Percentiles rank a stretch among this genome's conserved stretches.
Evolutionary conservation across 2,329 filamentous ascomycete genomes (phyloP).

Genomic region (Laburnicola sp.): DNA sequence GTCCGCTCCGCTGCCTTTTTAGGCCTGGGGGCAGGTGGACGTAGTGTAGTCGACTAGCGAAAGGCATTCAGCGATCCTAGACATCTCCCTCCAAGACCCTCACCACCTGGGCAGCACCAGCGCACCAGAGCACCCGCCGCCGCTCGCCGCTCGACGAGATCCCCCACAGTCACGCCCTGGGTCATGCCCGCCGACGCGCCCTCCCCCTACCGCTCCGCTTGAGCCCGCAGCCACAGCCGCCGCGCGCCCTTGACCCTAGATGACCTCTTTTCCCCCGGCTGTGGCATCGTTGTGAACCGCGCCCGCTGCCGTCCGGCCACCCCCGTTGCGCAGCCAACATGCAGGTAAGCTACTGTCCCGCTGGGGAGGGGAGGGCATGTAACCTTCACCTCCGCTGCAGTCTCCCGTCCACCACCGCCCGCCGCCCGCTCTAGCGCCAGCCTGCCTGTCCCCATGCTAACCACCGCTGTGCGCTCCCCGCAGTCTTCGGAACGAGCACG

Average conservation of each 20-base stretch:
- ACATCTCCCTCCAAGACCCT: background rate
- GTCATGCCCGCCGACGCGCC: constrained; percentile 15
- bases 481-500: constrained; percentile 48
- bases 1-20: too few relatives aligned
- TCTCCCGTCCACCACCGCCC: constrained; percentile 3
- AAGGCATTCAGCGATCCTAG: background rate
- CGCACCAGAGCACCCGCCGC: background rate
- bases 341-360: constrained; percentile 12
- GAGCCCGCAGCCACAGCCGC: constrained; percentile 10
- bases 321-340: constrained; percentile 10
- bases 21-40: too few relatives aligned
- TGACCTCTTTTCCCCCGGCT: constrained; percentile 10
- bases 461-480: constrained; percentile 21
- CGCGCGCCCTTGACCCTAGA: constrained; percentile 12
- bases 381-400: constrained; percentile 10
- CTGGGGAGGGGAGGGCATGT: constrained; percentile 1
- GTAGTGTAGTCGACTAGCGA: too few relatives aligned
- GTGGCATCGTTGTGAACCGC: constrained; percentile 8
- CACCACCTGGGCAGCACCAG: background rate
- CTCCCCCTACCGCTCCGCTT: constrained; percentile 13
- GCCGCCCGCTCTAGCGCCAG: constrained; percentile 1
- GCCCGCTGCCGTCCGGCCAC: constrained; percentile 6
- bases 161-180: constrained; percentile 13
- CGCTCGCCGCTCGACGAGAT: background rate
- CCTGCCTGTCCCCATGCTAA: constrained; percentile 31